Base-by-base conservation (phyloP, 2,329 filamentous ascomycete genomes). In the Sporothrix dimorphospora region DNA sequence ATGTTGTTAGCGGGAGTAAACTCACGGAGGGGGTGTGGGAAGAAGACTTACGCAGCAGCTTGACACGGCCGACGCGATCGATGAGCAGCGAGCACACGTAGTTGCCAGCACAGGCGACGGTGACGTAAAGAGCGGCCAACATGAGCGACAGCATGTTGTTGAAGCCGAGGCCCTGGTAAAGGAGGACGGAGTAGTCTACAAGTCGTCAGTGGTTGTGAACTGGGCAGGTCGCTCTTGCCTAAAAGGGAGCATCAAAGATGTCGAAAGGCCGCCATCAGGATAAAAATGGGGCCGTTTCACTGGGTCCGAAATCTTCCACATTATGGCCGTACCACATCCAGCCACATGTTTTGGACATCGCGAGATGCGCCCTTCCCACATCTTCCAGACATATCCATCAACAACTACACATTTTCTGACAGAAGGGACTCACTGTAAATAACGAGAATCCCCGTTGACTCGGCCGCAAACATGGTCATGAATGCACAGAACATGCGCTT, bases 401-500 rank as follows among this genome's bases (percentile, higher is more conserved):
- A 34, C 30, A 34, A 34, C 30, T 3, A 34, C 30, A 34, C 30
- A 34, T 34, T 34, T 34, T 34, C 30, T 34, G 30, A 34, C 30
- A 34, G 6, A 34, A 34, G 30, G 30, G 30, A 24, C 49, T 53
- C 12, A 53, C 49, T 71, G 70, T 71, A 67, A n/a, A 71, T 49
- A 51, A 71, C 70, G 12, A 71, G 34, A 24, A 51, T 67, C 2
- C 49, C 63, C 1, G 51, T 63, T 4, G 42, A 47, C 34, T 72
- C 34, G 4, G 70, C 63, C 0, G 63, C 51, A 24, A 47, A 68
- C 65, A 68, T 68, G 63, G 49, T 59, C 24, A 72, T 34, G 24
- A 57, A 47, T 2, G 49, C 70, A 5, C 51, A 57, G 53, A 72
- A 19, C 70, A 72, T 72, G 40, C 70, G 70, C 19, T 59, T 57